Evolutionary conservation across 129 eudicot genomes (phyloP), one percentile per base, ranked within the genome.

Genomic region (Flaveria sonorensis): DNA sequence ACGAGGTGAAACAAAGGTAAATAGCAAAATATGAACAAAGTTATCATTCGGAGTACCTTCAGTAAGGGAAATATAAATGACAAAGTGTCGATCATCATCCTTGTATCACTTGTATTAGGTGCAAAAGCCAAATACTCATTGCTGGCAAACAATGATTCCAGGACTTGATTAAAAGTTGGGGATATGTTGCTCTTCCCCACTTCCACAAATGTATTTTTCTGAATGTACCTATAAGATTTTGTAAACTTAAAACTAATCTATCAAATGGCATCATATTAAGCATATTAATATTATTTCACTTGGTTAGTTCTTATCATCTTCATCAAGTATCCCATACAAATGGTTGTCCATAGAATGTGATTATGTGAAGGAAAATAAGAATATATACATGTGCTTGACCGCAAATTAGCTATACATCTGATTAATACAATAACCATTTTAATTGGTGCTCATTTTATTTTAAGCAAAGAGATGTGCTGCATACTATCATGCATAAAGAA

Each of bases 51-150:
- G 16, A 60, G 40, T 87, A 94, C 99, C 99, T 85, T 86, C 77
- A 94, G 78, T 77, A 86, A 68, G 68, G 99, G 97, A 86, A 86
- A 94, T 85, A 83, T 88, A 51, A 83, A 32, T n/a, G 99, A 89
- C 74, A 94, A 76, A 64, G 91, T 16, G 61, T 89, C 83, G 43
- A 94, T 88, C 96, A 94, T 86, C 86, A 79, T 84, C 78, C 86
- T 87, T 80, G 99, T 94, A 83, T 91, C 97, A 21, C 79, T 86
- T 80, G 97, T 89, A 83, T 94, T 84, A 21, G 99, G 99, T 40
- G 92, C 93, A 86, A 94, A 94, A 56, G 97, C 99, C 86, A 94
- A 65, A 80, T 83, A 86, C 83, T 94, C 97, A 57, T 78, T 89
- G 68, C 78, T 85, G 51, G 90, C 83, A 56, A 82, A 32, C 77